Evolutionary conservation across 768 basidiomycete genomes (phyloP), one percentile per base, ranked within the genome.

Genomic region (Tylopilus felleus): DNA sequence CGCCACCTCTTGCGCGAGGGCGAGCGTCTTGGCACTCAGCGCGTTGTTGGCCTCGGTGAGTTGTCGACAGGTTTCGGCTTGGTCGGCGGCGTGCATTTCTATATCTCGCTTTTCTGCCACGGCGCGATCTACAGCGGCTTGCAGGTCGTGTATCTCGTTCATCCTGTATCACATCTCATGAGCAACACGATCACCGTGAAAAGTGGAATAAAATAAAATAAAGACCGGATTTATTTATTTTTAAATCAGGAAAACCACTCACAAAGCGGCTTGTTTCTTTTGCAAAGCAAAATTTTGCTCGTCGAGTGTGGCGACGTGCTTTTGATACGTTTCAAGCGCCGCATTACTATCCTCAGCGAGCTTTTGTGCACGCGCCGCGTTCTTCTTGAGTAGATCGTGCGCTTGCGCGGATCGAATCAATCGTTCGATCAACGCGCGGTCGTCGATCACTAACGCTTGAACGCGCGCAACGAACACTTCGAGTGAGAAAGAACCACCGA

Each of bases 291-390:
- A 67, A 60, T 91, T 85, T 52, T 88, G 79, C 62, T 91, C 89
- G 63, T 94, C 91, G 52, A 96, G 75, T 22, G 78, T 81, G 63
- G 80, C 78, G 4, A 95, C 86, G 65, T 96, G 93, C 71, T 85
- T 87, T 75, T 96, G 90, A 65, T 97, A 96, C 17, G 87, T 93
- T 75, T 93, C 91, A 39, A 97, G 72, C 23, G 87, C 90, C 19
- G 65, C 69, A 55, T 82, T 85, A 38, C 87, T 89, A 47, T 94
- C 93, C 68, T 88, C 85, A 4, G 91, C 90, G 27, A 96, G 78
- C 71, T 92, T 93, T 76, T 94, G 89, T 21, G 92, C 93, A 46
- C 92, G 78, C 64, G 93, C 92, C 19, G 93, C 92, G 65, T 93
- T 94, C 73, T 86, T 89, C 79, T 93, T 96, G 56, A 96, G 78